Conservation (phyloP, 179 eudicot species). For the Amaranthus tricolor region DNA sequence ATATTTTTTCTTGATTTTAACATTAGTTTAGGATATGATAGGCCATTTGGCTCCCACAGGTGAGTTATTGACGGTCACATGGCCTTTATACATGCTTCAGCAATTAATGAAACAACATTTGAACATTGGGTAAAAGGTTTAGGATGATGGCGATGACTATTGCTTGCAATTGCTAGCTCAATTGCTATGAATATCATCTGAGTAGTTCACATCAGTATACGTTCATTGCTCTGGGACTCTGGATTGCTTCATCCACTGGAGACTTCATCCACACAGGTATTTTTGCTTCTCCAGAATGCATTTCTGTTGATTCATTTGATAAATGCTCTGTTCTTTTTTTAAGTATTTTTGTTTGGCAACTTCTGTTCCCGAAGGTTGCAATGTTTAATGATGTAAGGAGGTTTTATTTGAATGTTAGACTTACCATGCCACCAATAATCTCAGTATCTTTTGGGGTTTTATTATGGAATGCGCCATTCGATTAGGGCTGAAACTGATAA, state of each 20-base stretch:
- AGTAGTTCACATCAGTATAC: conserved; percentile 15
- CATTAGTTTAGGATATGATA: conserved; percentile 2
- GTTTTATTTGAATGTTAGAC: background rate
- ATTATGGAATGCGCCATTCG: no score
- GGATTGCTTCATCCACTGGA: conserved; percentile 26
- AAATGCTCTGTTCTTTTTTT: background rate
- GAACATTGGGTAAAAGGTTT: conserved; percentile 3
- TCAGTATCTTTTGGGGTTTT: no score
- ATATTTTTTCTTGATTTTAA: background rate
- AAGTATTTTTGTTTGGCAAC: background rate
- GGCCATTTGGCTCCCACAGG: conserved; percentile 15
- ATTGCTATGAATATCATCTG: background rate
- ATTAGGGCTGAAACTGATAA: no score
- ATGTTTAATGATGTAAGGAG: background rate
- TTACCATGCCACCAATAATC: background rate
- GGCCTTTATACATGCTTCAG: conserved; percentile 6
- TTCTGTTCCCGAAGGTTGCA: no score
- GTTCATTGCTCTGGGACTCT: conserved; percentile 13
- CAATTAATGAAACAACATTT: background rate
- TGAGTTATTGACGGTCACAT: conserved; percentile 7
- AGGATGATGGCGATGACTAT: conserved; percentile 4
- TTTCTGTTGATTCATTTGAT: background rate
- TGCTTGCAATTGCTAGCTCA: conserved; percentile 10
- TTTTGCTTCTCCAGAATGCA: conserved; percentile 4
- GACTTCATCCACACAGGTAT: conserved; percentile 27